Percentiles rank a stretch among this genome's conserved stretches.
Evolutionary conservation across 2,329 filamentous ascomycete species (phyloP).

Genomic region (Beauveria caledonica): DNA sequence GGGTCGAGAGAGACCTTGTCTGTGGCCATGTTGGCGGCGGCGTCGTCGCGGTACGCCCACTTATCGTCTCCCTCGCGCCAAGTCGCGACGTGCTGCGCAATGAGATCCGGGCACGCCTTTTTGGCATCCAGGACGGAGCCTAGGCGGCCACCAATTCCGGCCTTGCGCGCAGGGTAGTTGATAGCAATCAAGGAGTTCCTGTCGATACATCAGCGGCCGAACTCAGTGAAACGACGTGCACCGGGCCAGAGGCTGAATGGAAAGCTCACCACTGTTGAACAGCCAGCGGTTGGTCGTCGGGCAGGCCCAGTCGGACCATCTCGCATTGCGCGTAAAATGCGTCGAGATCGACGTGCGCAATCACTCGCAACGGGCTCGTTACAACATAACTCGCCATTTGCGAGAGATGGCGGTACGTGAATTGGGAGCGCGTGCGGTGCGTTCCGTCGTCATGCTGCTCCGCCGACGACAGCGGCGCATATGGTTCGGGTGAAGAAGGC

Average conservation of each 20-base stretch:
- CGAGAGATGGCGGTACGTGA: conserved; percentile 75
- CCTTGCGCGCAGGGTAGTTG: conserved; percentile 84
- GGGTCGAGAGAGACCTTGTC: conserved; percentile 94
- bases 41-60: conserved; percentile 85
- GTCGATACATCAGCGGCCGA: not conserved
- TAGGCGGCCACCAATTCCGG: conserved; percentile 65
- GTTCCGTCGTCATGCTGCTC: conserved; percentile 18
- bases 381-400: conserved; percentile 65
- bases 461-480: conserved; percentile 17
- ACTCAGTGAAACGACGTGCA: too few relatives aligned
- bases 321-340: conserved; percentile 98
- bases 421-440: conserved; percentile 50
- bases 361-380: conserved; percentile 71
- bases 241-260: too few relatives aligned
- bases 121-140: conserved; percentile 73
- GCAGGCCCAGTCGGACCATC: conserved; percentile 71
- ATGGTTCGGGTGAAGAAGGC: not conserved
- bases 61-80: conserved; percentile 87
- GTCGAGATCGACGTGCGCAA: conserved; percentile 91
- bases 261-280: conserved; percentile 76
- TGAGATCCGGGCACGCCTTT: conserved; percentile 75
- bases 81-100: conserved; percentile 87
- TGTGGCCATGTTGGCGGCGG: conserved; percentile 67
- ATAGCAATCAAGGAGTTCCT: conserved; percentile 63
- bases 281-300: conserved; percentile 72